Base-by-base conservation (phyloP, 2,329 filamentous ascomycete genomes). In the Ophiostoma australiae region DNA sequence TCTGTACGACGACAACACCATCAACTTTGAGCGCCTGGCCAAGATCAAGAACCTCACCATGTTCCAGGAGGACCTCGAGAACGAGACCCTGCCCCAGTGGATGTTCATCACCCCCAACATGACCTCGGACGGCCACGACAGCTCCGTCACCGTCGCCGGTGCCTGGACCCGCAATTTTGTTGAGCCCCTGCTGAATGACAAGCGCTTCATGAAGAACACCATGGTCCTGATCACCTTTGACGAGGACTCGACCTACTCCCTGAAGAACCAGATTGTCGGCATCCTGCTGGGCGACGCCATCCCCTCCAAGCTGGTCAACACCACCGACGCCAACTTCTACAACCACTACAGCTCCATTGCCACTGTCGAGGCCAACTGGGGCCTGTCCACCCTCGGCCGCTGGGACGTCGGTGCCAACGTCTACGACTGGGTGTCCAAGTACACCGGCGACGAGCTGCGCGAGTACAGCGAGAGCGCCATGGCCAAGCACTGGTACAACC, bases 161-260 rank as follows among this genome's bases (percentile, higher is more conserved):
- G 76, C 80, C 17, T 95, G 91, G 90, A 86, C 87, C 17, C 85
- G 86, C 52, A 81, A 77, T 67, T 94, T 93, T 81, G 80, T 95
- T 1, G 84, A 87, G 71, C 91, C 91, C 0, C 87, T 95, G 10
- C 83, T 95, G 7, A 78, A 84, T 48, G 85, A 94, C 80, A 79
- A 82, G 68, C 85, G 89, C 75, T 94, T 95, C 80, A 91, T 90
- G 87, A 82, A 91, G 68, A 87, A 91, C 76, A 94, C 91, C 0
- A 84, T 95, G 1, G 85, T 95, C 11, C 82, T 94, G 5, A 79
- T 95, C 72, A 94, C 89, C 11, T 95, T 93, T 76, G 92, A 95
- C 74, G 92, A 95, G 81, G 91, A 89, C 78, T 86, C 90, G 75
- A 88, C 85, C 11, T 93, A 93, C 80, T 79, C 82, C 6, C 80